phyloP scores from a whole-genome alignment of 306 rosid genomes.

The Begonia masoniana region DNA sequence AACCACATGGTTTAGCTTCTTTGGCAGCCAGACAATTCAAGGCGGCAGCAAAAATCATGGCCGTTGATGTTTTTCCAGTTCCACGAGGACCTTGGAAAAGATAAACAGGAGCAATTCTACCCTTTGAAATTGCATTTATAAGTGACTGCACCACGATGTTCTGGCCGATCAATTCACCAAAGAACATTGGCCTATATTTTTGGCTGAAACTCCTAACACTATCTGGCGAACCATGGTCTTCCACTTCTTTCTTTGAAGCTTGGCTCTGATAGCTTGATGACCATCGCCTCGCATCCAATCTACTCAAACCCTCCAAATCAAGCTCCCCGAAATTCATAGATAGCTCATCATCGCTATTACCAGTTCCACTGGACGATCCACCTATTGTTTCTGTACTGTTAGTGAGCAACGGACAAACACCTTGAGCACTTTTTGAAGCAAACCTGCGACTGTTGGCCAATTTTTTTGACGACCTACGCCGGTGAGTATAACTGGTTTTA shows the following conservation, averaged over 20 bases:
- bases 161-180: constrained; percentile 82
- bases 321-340: constrained; percentile 89
- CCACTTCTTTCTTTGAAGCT: constrained; percentile 58
- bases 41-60: constrained; percentile 84
- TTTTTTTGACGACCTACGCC: constrained; percentile 27
- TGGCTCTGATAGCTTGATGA: constrained; percentile 92
- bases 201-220: constrained; percentile 56
- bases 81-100: constrained; percentile 99
- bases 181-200: constrained; percentile 75
- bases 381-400: constrained; percentile 47
- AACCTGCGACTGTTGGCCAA: constrained; percentile 38
- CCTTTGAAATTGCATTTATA: constrained; percentile 56
- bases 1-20: constrained; percentile 81
- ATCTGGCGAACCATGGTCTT: constrained; percentile 65
- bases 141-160: constrained; percentile 91
- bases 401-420: constrained; percentile 70
- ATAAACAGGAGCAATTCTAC: constrained; percentile 88
- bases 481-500: constrained; percentile 45
- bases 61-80: constrained; percentile 87
- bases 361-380: constrained; percentile 77
- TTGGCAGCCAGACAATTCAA: constrained; percentile 67
- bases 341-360: constrained; percentile 84
- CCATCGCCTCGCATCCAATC: constrained; percentile 96
- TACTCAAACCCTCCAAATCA: constrained; percentile 93
- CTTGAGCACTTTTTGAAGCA: constrained; percentile 53